Conservation (phyloP, 2,329 filamentous ascomycete species). For the Phaeophleospora eucalypticola region DNA sequence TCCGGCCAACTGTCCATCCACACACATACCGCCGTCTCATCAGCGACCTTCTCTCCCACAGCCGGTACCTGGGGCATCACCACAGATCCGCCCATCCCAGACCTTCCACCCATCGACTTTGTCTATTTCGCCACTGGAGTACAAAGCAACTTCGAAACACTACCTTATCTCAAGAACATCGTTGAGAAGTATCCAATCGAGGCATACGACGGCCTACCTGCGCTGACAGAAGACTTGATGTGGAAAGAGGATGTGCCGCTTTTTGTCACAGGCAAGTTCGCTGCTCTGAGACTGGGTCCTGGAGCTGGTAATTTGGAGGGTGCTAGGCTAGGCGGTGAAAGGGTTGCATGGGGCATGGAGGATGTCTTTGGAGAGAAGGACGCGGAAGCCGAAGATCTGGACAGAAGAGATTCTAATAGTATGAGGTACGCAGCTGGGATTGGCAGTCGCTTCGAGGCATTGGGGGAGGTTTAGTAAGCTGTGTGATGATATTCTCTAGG, state of each 20-base stretch:
- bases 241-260: slow-evolving; percentile 70
- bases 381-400: slow-evolving; percentile 10
- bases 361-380: slow-evolving; percentile 35
- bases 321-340: slow-evolving; percentile 67
- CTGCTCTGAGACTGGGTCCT: slow-evolving; percentile 64
- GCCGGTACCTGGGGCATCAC: slow-evolving; percentile 50
- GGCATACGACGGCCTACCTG: slow-evolving; percentile 63
- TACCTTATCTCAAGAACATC: slow-evolving; percentile 61
- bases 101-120: slow-evolving; percentile 55
- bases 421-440: slow-evolving; percentile 35
- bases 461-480: too few relatives aligned
- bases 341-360: slow-evolving; percentile 67
- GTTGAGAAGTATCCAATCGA: slow-evolving; percentile 58
- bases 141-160: slow-evolving; percentile 56
- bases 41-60: slow-evolving; percentile 48
- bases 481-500: too few relatives aligned
- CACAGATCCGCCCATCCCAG: slow-evolving; percentile 51
- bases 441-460: slow-evolving; percentile 40
- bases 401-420: slow-evolving; percentile 19
- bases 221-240: slow-evolving; percentile 70
- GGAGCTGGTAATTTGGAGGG: slow-evolving; percentile 71
- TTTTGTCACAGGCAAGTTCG: slow-evolving; percentile 66
- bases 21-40: slow-evolving; percentile 54
- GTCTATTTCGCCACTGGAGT: slow-evolving; percentile 75
- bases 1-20: slow-evolving; percentile 52